phyloP scores from a whole-genome alignment of 345 rosid genomes.

The Salix brachista region DNA sequence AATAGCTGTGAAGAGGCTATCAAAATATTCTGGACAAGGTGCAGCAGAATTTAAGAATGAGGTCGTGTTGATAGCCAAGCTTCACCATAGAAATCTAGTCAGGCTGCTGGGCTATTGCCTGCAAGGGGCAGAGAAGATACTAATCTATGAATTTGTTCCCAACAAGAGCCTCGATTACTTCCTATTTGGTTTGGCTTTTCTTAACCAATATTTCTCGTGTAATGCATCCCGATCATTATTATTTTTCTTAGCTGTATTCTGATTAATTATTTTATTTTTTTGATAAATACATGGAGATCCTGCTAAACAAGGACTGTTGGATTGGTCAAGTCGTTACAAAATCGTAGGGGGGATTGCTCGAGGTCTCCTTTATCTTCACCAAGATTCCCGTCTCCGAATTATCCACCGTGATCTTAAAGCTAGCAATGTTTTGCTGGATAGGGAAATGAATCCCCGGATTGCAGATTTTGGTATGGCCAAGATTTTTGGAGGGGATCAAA shows the following conservation, averaged over 20 bases:
- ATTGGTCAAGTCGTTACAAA: constrained; percentile 1
- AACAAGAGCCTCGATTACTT: constrained; percentile 6
- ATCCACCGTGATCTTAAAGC: background rate
- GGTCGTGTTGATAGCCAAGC: constrained; percentile 10
- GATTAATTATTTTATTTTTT: too few species aligned
- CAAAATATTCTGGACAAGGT: constrained; percentile 4
- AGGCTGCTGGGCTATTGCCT: background rate
- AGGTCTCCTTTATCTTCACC: constrained; percentile 11
- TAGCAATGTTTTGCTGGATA: background rate
- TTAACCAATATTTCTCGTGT: too few species aligned
- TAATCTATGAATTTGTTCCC: background rate
- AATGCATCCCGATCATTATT: too few species aligned
- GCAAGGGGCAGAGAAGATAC: background rate
- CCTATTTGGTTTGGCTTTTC: background rate
- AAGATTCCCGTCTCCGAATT: background rate
- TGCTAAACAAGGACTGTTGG: background rate
- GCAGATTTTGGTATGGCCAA: constrained; percentile 11
- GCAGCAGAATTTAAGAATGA: constrained; percentile 11
- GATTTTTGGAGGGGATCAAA: constrained; percentile 6
- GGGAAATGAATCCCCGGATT: background rate
- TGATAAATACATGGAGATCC: background rate
- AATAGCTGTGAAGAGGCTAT: constrained; percentile 8
- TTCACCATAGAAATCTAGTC: background rate
- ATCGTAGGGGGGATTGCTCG: constrained; percentile 10
- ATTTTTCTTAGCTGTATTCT: too few species aligned